Base-by-base conservation (phyloP, 108 stramenopile genomes). In the Epipyxis sp. region DNA sequence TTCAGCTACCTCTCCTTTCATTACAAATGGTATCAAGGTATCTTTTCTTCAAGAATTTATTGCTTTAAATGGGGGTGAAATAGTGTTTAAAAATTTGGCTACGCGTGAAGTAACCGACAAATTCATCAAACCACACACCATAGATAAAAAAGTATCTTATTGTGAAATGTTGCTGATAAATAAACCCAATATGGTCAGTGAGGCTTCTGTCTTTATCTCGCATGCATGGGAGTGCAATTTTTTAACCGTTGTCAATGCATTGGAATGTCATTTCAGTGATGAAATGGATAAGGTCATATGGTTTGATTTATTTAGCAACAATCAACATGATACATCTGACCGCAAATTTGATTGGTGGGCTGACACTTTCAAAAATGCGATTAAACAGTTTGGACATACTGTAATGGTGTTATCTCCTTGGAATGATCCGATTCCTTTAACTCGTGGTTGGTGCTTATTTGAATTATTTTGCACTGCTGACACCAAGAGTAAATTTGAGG, bases 181-280 rank as follows among this genome's bases (percentile, higher is more conserved):
- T 13, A 74, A 74, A 13, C 6, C 6, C 20, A 42, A 39, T 67
- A 43, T 13, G 6, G 20, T 13, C 20, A 43, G 20, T 43, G 20
- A 67, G 6, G 65, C 65, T 13, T 13, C 65, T 43, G 6, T 6
- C 10, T 74, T 74, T 37, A 57, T 74, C 71, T 74, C 71, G 6
- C 71, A 74, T 37, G 71, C 71, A 39, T 74, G 71, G 71, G 10
- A 27, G 6, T 74, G 10, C 43, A 27, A 54, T 13, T 74, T 74
- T 32, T 42, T 74, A 27, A 42, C 40, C 43, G 6, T 74, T 34
- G 25, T 74, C 34, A 3, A 57, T 27, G 34, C 71, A 37, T 42
- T 74, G 6, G 6, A 29, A 35, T 16, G 34, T 65, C 61, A 65
- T 37, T 65, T 65, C 61, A 50, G 20, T 50, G 46, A 50, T 50